Percentiles rank a stretch among this genome's conserved stretches.
phyloP scores from a whole-genome alignment of 768 basidiomycete species.

The Pulveroboletus sp. region DNA sequence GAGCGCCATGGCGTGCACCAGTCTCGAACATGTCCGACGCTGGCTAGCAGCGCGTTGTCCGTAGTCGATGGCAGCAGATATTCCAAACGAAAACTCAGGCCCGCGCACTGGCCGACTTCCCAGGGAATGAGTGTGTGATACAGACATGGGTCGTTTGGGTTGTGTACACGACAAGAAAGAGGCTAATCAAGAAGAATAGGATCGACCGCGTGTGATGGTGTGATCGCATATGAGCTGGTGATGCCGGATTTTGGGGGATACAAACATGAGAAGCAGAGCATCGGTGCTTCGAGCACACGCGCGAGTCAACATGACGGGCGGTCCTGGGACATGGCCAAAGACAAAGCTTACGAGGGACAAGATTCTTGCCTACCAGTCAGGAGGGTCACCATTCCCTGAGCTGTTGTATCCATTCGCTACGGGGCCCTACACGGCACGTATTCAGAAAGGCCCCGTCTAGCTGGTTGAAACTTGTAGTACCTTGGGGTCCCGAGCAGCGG shows the following conservation, averaged over 20 bases:
- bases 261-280: neutral
- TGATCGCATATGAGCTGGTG: slow-evolving; percentile 9
- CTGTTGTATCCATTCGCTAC: slow-evolving; percentile 19
- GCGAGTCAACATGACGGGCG: slow-evolving; percentile 2
- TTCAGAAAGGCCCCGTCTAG: slow-evolving; percentile 1
- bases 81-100: slow-evolving; percentile 4
- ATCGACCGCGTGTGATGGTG: slow-evolving; percentile 3
- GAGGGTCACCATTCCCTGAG: slow-evolving; percentile 5
- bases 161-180: slow-evolving; percentile 4
- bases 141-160: slow-evolving; percentile 4
- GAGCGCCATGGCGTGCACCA: neutral
- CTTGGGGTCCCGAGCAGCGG: neutral
- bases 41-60: neutral
- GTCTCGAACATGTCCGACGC: neutral
- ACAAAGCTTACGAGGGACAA: slow-evolving; percentile 10
- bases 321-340: neutral
- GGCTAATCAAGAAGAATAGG: neutral
- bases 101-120: neutral
- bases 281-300: slow-evolving; percentile 1
- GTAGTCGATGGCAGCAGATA: neutral
- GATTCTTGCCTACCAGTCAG: slow-evolving; percentile 26
- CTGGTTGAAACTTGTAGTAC: slow-evolving; percentile 7
- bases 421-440: slow-evolving; percentile 11
- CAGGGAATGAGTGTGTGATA: slow-evolving; percentile 4
- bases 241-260: slow-evolving; percentile 10